Conservation (phyloP, 192 early-diverging fungal species). For the Mortierella claussenii region DNA sequence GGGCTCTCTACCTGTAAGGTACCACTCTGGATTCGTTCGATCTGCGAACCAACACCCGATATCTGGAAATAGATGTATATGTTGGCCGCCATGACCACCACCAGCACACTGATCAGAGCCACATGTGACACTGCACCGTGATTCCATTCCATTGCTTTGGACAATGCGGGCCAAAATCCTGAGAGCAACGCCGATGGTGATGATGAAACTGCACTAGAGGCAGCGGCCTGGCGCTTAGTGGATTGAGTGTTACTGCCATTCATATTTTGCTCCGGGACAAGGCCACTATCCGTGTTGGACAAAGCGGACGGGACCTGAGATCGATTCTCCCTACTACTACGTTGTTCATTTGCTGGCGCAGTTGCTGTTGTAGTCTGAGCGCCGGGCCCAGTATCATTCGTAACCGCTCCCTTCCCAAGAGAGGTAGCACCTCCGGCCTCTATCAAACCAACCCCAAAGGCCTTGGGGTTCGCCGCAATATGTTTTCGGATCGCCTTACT, state of each 20-base stretch:
- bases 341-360: not conserved
- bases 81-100: slow-evolving; percentile 37
- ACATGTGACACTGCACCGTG: slow-evolving; percentile 7
- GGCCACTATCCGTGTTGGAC: not conserved
- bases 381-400: not conserved
- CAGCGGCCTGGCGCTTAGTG: not conserved
- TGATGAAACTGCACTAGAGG: not conserved
- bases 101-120: slow-evolving; percentile 10
- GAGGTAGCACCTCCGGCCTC: not conserved
- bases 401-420: not conserved
- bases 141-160: slow-evolving; percentile 15
- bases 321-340: not conserved
- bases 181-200: not conserved
- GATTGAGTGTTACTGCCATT: not conserved
- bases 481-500: slow-evolving; percentile 49
- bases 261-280: not conserved
- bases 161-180: not conserved
- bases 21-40: slow-evolving; percentile 33
- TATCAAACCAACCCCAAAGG: slow-evolving; percentile 52
- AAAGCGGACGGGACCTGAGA: not conserved
- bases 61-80: slow-evolving; percentile 41
- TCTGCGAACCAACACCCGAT: slow-evolving; percentile 28
- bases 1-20: not conserved
- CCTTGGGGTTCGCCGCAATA: slow-evolving; percentile 54
- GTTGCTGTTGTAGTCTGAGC: not conserved